These are phyloP conservation scores for Acanthamoeba culbertsoni DNA, from an alignment of 208 protist genomes.

Conservation along the genomic window DNA sequence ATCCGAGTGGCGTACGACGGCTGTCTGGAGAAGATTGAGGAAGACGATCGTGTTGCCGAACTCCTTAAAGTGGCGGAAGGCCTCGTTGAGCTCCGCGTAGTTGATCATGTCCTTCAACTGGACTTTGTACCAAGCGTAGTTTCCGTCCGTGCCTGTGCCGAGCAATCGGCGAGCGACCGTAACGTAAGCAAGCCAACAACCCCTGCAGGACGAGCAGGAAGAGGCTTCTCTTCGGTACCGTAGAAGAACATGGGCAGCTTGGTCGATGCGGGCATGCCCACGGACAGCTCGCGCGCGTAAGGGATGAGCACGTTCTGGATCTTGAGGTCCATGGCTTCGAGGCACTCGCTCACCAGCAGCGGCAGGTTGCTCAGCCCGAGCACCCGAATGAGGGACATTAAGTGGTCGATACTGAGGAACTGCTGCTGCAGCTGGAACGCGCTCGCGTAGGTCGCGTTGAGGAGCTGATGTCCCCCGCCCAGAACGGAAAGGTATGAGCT, in stretches of 20 bases:
- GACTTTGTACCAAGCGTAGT: conserved; percentile 45
- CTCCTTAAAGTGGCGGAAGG: conserved; percentile 79
- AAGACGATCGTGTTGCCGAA: conserved; percentile 81
- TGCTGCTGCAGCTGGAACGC: conserved; percentile 69
- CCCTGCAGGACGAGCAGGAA: too few relatives aligned
- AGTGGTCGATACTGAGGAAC: conserved; percentile 76
- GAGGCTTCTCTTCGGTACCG: conserved; percentile 60
- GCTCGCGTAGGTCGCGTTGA: conserved; percentile 68
- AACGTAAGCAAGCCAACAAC: too few relatives aligned
- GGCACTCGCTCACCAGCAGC: conserved; percentile 71
- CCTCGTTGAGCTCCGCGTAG: conserved; percentile 81
- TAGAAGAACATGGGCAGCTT: conserved; percentile 80
- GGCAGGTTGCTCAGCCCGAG: conserved; percentile 72
- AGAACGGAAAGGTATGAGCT: neutral
- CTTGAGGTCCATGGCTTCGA: conserved; percentile 78
- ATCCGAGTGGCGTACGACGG: conserved; percentile 31
- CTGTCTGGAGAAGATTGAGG: conserved; percentile 73
- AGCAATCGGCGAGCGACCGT: neutral
- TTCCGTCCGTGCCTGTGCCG: neutral
- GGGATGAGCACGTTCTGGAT: conserved; percentile 72
- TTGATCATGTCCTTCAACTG: conserved; percentile 56
- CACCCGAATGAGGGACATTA: conserved; percentile 67
- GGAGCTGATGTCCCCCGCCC: neutral
- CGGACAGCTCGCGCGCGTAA: conserved; percentile 75
- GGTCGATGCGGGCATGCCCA: conserved; percentile 71